Evolutionary conservation across 1,139 yeast genomes (phyloP), one percentile per base, ranked within the genome.

Genomic region (Zygotorulaspora mrakii): DNA sequence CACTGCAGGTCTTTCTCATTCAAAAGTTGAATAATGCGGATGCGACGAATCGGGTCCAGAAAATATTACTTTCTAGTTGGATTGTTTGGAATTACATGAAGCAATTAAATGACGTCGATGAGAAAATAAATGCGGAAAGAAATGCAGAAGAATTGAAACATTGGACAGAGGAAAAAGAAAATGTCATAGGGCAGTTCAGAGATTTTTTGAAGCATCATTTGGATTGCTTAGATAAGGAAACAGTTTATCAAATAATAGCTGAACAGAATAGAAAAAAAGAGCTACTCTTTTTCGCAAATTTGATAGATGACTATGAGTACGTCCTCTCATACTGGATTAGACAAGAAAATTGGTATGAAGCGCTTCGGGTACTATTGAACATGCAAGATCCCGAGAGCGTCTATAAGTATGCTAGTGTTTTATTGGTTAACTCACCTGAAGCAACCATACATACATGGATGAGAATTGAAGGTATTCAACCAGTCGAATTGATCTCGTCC

Each of bases 361-460:
- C 95, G 0, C 61, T 88, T 34, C 73, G 74, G 38, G 73, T 79
- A 0, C 34, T 62, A 7, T 30, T 48, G 11, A 40, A 49, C 10
- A 59, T 87, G 35, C 74, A 76, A 33, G 71, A 75, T 33, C 65
- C 71, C 1, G 69, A 70, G 1, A 59, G 76, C 7, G 72, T 83
- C 2, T 87, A 87, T 62, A 71, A 74, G 43, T 78, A 78, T 45
- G 71, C 96, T 0, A 78, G 83, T 0, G 78, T 79, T 0, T 61
- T 91, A 28, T 62, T 91, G 41, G 69, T 80, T 4, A 84, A 86
- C 52, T 65, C 75, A 7, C 91, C 99, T 0, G 68, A 68, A 25
- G 73, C 71, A 10, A 86, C 96, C 0, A 77, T 85, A 1, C 84
- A 82, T 31, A 72, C 85, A 0, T 91, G 96, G 97, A 73, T 85